Evolutionary conservation across 305 asterid genomes (phyloP).

Genomic region (Caryopteris hybrid): DNA sequence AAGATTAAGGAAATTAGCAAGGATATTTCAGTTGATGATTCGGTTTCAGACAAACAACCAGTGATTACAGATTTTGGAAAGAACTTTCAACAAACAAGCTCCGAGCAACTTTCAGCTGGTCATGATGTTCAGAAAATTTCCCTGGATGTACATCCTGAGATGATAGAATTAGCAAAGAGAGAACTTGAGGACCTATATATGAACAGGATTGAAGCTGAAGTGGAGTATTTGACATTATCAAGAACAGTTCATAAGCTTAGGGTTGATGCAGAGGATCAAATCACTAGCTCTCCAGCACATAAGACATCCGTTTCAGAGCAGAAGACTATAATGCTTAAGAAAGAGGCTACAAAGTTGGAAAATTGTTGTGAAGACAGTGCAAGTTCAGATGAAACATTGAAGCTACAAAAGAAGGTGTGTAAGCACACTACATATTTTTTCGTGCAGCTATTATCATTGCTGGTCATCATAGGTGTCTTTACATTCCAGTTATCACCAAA

Average conservation of each 20-base stretch:
- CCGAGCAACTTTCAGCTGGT: slow-evolving; percentile 25
- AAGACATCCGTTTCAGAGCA: slow-evolving; percentile 31
- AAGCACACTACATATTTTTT: slow-evolving; percentile 49
- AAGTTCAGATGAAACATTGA: slow-evolving; percentile 32
- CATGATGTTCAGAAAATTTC: not conserved
- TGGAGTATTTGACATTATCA: slow-evolving; percentile 47
- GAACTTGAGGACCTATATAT: slow-evolving; percentile 50
- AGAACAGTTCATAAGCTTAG: slow-evolving; percentile 34
- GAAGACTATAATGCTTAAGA: slow-evolving; percentile 28
- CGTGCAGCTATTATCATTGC: slow-evolving; percentile 49
- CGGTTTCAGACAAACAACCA: slow-evolving; percentile 24
- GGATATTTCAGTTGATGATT: slow-evolving; percentile 27
- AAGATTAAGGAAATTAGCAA: slow-evolving; percentile 50
- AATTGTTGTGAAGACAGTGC: slow-evolving; percentile 31
- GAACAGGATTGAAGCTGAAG: slow-evolving; percentile 72
- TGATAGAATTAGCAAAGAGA: slow-evolving; percentile 21
- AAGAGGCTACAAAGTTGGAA: slow-evolving; percentile 34
- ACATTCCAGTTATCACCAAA: slow-evolving; percentile 31
- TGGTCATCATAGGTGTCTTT: slow-evolving; percentile 30
- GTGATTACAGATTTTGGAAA: slow-evolving; percentile 16
- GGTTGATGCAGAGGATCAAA: slow-evolving; percentile 34
- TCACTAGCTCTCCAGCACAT: slow-evolving; percentile 31
- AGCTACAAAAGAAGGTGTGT: slow-evolving; percentile 46
- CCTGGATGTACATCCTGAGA: slow-evolving; percentile 10
- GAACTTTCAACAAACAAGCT: slow-evolving; percentile 13